Percentiles rank a stretch among this genome's conserved stretches.
phyloP scores from a whole-genome alignment of 129 eudicot species.

The Flaveria sonorensis region DNA sequence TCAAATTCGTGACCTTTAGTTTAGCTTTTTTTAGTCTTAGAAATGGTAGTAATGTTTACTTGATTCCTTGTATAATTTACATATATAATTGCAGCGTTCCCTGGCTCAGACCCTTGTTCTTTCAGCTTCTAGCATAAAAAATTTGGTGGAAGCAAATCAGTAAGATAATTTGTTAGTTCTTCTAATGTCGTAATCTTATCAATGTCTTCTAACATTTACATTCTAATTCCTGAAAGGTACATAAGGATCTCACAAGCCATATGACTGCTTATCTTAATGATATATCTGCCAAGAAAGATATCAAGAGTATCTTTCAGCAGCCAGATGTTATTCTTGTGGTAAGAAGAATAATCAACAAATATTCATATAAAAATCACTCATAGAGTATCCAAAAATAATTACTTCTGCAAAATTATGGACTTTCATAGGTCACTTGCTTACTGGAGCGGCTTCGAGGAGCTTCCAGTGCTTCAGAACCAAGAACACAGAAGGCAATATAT shows the following conservation, averaged over 20 bases:
- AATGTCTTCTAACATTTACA: conserved; percentile 16
- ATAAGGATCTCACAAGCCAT: conserved; percentile 66
- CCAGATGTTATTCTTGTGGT: conserved; percentile 83
- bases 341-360: conserved; percentile 30
- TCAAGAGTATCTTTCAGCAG: conserved; percentile 67
- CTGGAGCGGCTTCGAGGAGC: conserved; percentile 96
- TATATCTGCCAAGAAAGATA: conserved; percentile 68
- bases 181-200: not conserved
- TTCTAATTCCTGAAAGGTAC: conserved; percentile 49
- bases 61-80: conserved; percentile 14
- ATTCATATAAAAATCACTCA: not conserved
- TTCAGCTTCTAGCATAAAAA: conserved; percentile 80
- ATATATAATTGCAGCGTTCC: conserved; percentile 67
- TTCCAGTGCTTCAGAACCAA: conserved; percentile 88
- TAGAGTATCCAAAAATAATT: not conserved
- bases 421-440: conserved; percentile 74
- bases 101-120: conserved; percentile 86
- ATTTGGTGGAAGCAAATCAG: conserved; percentile 64
- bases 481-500: conserved; percentile 84
- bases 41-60: conserved; percentile 7
- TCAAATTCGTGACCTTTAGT: conserved; percentile 4
- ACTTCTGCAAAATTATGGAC: conserved; percentile 8
- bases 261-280: conserved; percentile 73
- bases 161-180: conserved; percentile 34
- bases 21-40: conserved; percentile 7